A percentile compares a stretch with the other conserved stretches of the same genome.
Evolutionary conservation across 805 yeast genomes (phyloP).

Genomic region (Helenozyma rhizophorensis): DNA sequence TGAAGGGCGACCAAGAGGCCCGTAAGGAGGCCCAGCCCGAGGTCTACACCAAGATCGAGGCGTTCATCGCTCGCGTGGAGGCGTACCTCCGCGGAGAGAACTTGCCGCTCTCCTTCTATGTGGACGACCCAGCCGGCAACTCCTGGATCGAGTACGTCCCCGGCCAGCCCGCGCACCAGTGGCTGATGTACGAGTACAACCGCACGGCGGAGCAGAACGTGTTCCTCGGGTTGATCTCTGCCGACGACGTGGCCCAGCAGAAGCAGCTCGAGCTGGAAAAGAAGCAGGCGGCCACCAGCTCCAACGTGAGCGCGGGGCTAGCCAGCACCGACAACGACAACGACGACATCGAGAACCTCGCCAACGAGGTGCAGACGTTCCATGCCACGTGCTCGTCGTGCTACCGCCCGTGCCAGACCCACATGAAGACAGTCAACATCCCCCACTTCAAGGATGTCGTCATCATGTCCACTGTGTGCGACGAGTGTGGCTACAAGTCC

Average conservation of each 20-base stretch:
- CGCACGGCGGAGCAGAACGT: conserved; percentile 89
- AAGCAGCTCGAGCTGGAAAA: conserved; percentile 45
- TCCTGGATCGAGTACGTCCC: conserved; percentile 92
- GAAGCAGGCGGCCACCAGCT: conserved; percentile 39
- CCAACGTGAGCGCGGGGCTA: conserved; percentile 23
- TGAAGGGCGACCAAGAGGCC: conserved; percentile 73
- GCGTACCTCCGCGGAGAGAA: conserved; percentile 62
- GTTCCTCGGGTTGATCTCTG: conserved; percentile 73
- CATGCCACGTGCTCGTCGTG: conserved; percentile 92
- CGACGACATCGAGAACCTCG: conserved; percentile 78
- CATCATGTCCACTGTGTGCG: conserved; percentile 92
- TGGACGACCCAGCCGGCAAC: conserved; percentile 96
- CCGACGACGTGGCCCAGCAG: conserved; percentile 52
- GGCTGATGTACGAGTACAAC: conserved; percentile 78
- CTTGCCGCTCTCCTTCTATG: conserved; percentile 69
- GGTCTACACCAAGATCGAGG: conserved; percentile 68
- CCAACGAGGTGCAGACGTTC: conserved; percentile 90
- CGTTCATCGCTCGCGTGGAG: conserved; percentile 57
- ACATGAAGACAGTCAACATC: conserved; percentile 93
- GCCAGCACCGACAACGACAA: conserved; percentile 40
- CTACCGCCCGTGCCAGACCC: conserved; percentile 76
- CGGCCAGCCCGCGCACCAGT: conserved; percentile 82
- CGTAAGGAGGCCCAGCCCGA: conserved; percentile 75
- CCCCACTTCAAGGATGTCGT: conserved; percentile 98
- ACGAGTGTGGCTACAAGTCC: conserved; percentile 88